Evolutionary conservation across 345 rosid species (phyloP).

Genomic region (Noccaea bulbosa): DNA sequence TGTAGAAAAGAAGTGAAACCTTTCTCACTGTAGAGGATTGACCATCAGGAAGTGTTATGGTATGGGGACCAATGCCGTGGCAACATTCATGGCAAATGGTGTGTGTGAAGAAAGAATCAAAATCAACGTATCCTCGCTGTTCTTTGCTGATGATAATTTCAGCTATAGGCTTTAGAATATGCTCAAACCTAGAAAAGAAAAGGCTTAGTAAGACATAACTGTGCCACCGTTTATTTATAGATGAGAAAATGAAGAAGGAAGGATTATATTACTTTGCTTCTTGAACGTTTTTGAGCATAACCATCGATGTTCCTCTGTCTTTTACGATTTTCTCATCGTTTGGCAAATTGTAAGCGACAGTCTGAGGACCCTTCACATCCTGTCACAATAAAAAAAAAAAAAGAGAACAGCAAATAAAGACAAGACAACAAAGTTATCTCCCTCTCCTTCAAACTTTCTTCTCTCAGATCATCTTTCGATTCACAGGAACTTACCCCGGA

Average conservation of each 20-base stretch:
- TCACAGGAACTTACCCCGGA: conserved; percentile 72
- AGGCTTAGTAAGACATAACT: conserved; percentile 4
- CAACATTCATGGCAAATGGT: conserved; percentile 94
- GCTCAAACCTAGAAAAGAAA: conserved; percentile 66
- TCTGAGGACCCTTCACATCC: conserved; percentile 98
- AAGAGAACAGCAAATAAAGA: conserved; percentile 31
- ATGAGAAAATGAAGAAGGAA: conserved; percentile 22
- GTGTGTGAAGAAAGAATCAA: conserved; percentile 94
- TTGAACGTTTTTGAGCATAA: conserved; percentile 86
- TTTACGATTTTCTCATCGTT: conserved; percentile 90
- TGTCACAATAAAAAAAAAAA: conserved; percentile 44
- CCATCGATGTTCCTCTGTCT: conserved; percentile 96
- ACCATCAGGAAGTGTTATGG: conserved; percentile 87
- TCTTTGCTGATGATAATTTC: conserved; percentile 66
- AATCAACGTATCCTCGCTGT: conserved; percentile 80
- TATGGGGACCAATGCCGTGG: conserved; percentile 97
- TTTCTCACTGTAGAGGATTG: conserved; percentile 81
- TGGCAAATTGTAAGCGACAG: conserved; percentile 94
- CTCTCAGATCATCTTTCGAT: conserved; percentile 24
- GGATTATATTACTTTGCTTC: conserved; percentile 73
- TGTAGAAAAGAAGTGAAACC: conserved; percentile 47
- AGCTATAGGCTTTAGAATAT: conserved; percentile 86
- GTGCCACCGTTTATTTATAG: conserved; percentile 13
- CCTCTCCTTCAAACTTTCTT: neutral
- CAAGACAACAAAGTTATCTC: too few relatives aligned